A percentile compares a stretch with the other conserved stretches of the same genome.
phyloP scores from a whole-genome alignment of 108 stramenopile genomes.

The Bacterosira constricta region DNA sequence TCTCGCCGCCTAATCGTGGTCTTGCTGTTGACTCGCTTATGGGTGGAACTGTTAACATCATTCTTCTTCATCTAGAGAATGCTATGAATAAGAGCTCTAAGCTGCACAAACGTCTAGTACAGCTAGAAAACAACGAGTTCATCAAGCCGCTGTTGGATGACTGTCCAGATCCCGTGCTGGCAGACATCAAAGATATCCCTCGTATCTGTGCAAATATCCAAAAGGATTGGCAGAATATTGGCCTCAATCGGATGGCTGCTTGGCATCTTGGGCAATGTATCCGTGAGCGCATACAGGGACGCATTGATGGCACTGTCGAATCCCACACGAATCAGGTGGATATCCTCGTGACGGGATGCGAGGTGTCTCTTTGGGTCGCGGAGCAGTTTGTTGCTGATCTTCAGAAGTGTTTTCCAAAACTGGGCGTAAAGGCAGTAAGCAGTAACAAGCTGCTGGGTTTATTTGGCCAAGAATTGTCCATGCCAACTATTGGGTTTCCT shows the following conservation, averaged over 20 bases:
- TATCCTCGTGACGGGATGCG: conserved; percentile 79
- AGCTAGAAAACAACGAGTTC: conserved; percentile 51
- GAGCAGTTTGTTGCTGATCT: conserved; percentile 86
- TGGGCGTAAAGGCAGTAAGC: conserved; percentile 59
- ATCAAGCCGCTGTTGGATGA: conserved; percentile 54
- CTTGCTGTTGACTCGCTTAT: conserved; percentile 47
- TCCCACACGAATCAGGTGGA: conserved; percentile 46
- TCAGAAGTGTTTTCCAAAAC: conserved; percentile 72
- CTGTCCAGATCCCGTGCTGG: conserved; percentile 47
- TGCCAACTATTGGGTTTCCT: conserved; percentile 65
- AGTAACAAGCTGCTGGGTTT: conserved; percentile 84
- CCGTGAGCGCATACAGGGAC: conserved; percentile 34
- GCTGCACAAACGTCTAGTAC: conserved; percentile 58
- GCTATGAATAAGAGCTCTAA: conserved; percentile 21
- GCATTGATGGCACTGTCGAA: conserved; percentile 40
- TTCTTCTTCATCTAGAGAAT: conserved; percentile 53
- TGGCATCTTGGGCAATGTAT: conserved; percentile 56
- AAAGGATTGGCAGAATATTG: conserved; percentile 58
- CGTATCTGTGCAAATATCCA: conserved; percentile 55
- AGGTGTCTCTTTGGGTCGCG: conserved; percentile 83
- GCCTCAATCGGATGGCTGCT: conserved; percentile 67
- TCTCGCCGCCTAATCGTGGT: conserved; percentile 55
- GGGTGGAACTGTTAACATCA: conserved; percentile 48
- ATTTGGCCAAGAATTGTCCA: conserved; percentile 66
- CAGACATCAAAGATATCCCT: conserved; percentile 68